Evolutionary conservation across 805 yeast species (phyloP), one percentile per base, ranked within the genome.

Genomic region (Saturnispora kantuleensis): DNA sequence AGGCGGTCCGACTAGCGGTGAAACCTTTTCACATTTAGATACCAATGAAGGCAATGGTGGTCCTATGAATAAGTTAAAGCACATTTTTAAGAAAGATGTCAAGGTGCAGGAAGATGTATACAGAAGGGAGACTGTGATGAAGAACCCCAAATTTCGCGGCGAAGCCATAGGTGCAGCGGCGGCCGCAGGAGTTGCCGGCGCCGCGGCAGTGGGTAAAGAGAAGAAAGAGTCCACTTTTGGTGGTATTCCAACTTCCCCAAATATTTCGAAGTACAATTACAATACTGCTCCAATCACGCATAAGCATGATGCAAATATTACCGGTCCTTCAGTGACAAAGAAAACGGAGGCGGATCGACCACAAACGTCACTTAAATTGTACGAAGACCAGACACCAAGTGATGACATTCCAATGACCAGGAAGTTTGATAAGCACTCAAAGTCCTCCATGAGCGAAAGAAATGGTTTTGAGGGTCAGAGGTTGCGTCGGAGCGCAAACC

Each of bases 201-300:
- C 43, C 9, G 42, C 15, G 12, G n/a, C 30, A n/a, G n/a, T 31
- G 8, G 47, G 30, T 6, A 33, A 10, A 12, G 35, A 17, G 17
- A 13, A 9, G 2, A 39, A 30, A 13, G 36, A 39, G n/a, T 15
- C 18, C 4, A 38, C 45, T 10, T 43, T 43, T 32, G 46, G 46
- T 12, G 46, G 46, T 30, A 28, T 43, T 28, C 46, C 46, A 31
- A 38, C 38, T 8, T 31, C 45, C 15, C 32, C 41, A n/a, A 13
- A 35, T 12, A 12, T n/a, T 5, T 30, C 31, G 10, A 42, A 32
- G 16, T 31, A 37, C 21, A 31, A 11, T 17, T 39, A 39, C 36
- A 39, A 36, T 32, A 11, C 35, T 7, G 21, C 31, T 17, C 31
- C 35, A 15, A 36, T 31, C 15, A 11, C 42, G 4, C 18, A 39